Evolutionary conservation across 202 grass and related monocot genomes (phyloP), one percentile per base, ranked within the genome.

Genomic region (Elaeis oleifera): DNA sequence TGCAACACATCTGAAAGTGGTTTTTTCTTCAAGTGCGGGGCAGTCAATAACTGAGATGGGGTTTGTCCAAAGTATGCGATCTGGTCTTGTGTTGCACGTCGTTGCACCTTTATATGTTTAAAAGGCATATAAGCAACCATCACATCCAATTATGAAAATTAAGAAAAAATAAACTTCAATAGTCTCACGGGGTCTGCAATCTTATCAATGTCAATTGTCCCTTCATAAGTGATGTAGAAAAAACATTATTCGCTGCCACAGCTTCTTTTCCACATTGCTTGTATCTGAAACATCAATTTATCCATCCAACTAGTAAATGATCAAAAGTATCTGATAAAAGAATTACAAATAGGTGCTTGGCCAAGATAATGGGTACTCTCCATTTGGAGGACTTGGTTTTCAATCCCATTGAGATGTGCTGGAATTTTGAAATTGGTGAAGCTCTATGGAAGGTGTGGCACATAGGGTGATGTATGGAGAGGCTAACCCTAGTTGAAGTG

Each of bases 201-300:
- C 79, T 92, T 97, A 73, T 92, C 94, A 75, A 97, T 83, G 61
- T 97, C 85, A 80, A 97, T 82, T 61, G 88, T 92, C 71, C 94
- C 94, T 73, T 97, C 94, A 54, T 97, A 97, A 69, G 94, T 97
- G 71, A 97, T 97, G 65, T 97, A 97, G 65, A 97, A 97, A 97
- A 97, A 52, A 97, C 88, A 81, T 97, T 97, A 59, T 97, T 90
- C 69, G 88, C 88, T 44, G 64, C 39, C 61, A 89, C 67, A 0
- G 94, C 88, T 74, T 92, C 88, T 81, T 89, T 89, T 59, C 94
- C 94, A 69, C 94, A 87, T 61, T 97, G 94, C 79, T 97, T 97
- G 60, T 84, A 92, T 86, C 94, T 97, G 79, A 69, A 85, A 81
- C 65, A 70, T 32, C 6, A 76, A 65, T 24, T 68, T 50, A 23